Evolutionary conservation across 2,329 filamentous ascomycete species (phyloP).

Genomic region (Verticillium albo-atrum): DNA sequence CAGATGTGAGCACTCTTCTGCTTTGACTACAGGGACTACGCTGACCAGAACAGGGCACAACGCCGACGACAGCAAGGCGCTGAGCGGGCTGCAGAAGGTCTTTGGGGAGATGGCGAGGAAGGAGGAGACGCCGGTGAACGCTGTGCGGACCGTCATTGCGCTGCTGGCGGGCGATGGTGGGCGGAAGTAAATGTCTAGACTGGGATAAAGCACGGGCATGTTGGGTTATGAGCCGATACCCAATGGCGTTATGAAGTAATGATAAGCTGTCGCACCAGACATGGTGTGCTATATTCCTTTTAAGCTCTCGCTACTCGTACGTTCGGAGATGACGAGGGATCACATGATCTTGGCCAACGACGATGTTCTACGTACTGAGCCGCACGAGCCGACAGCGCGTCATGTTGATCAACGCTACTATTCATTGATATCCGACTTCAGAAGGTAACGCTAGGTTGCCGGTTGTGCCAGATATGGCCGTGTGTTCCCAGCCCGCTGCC

Average conservation of each 20-base stretch:
- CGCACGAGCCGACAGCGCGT: too few relatives aligned
- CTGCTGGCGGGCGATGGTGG: conserved; percentile 44
- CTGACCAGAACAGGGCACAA: conserved; percentile 49
- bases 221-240: not conserved
- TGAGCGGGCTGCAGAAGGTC: conserved; percentile 54
- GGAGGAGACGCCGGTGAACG: conserved; percentile 49
- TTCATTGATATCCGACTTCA: not conserved
- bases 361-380: too few relatives aligned
- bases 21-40: not conserved
- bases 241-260: not conserved
- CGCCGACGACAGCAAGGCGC: conserved; percentile 48
- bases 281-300: not conserved
- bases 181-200: not conserved
- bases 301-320: not conserved
- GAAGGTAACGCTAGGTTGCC: too few relatives aligned
- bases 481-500: too few relatives aligned
- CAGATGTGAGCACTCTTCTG: conserved; percentile 48
- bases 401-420: not conserved
- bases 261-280: not conserved
- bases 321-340: too few relatives aligned
- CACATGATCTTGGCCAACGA: too few relatives aligned
- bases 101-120: conserved; percentile 56
- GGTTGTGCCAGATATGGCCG: too few relatives aligned
- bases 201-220: not conserved
- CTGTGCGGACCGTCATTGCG: conserved; percentile 56